These are phyloP conservation scores for Amaranthus hypochondriacus DNA, from an alignment of 148 eudicot species.

Conservation along the genomic window DNA sequence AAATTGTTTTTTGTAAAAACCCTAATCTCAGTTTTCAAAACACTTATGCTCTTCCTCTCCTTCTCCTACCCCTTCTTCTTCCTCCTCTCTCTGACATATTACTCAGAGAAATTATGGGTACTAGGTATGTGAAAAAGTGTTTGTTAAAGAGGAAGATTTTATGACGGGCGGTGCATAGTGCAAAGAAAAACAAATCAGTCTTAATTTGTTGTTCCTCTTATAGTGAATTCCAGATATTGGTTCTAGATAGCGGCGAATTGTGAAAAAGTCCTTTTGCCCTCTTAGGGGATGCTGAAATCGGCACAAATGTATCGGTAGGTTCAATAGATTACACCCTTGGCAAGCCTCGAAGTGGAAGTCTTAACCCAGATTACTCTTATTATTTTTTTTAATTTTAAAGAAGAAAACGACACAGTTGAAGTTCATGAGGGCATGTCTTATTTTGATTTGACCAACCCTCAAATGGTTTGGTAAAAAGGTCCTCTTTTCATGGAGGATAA, in stretches of 20 bases:
- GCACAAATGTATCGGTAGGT: not conserved
- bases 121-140: too few relatives aligned
- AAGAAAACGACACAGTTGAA: not conserved
- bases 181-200: not conserved
- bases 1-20: too few relatives aligned
- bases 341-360: too few relatives aligned
- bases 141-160: too few relatives aligned
- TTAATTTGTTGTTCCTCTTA: not conserved
- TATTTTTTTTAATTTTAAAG: not conserved
- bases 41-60: too few relatives aligned
- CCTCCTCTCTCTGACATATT: too few relatives aligned
- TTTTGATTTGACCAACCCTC: not conserved
- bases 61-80: too few relatives aligned
- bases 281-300: not conserved
- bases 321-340: too few relatives aligned
- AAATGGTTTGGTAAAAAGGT: not conserved
- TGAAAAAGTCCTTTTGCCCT: not conserved
- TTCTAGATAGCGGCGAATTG: not conserved
- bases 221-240: not conserved
- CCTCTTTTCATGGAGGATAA: constrained; percentile 3
- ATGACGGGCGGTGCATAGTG: not conserved
- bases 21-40: too few relatives aligned
- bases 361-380: not conserved
- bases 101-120: not conserved
- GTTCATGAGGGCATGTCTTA: not conserved